A percentile compares a stretch with the other conserved stretches of the same genome.
Conservation (phyloP, 768 basidiomycete species). For the Neoboletus brunneissimus region DNA sequence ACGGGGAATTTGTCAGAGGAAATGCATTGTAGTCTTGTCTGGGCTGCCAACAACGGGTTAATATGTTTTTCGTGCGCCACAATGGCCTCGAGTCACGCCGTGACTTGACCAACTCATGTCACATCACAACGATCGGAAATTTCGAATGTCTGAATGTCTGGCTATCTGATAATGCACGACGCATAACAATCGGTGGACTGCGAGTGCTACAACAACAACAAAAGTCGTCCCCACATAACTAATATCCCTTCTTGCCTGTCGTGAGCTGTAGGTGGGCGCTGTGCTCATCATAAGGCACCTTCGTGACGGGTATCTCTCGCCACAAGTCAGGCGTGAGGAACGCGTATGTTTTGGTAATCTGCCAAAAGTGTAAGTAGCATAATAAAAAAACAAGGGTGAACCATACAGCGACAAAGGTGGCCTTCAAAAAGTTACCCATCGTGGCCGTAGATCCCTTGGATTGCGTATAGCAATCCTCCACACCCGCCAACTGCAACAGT, state of each 20-base stretch:
- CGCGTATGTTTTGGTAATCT: slow-evolving; percentile 97
- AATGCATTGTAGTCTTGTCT: neutral
- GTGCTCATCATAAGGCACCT: slow-evolving; percentile 93
- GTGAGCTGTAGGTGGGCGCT: slow-evolving; percentile 86
- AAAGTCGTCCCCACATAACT: slow-evolving; percentile 25
- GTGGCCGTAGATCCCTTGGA: slow-evolving; percentile 98
- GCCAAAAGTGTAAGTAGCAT: slow-evolving; percentile 1
- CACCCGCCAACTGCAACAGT: slow-evolving; percentile 94
- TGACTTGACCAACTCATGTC: neutral
- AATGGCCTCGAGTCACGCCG: neutral
- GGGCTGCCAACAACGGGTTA: neutral
- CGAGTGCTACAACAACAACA: neutral
- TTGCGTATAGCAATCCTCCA: slow-evolving; percentile 97
- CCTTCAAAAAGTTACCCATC: slow-evolving; percentile 99
- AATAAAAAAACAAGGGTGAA: neutral
- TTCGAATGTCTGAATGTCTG: neutral
- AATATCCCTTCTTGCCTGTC: slow-evolving; percentile 71
- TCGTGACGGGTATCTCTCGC: slow-evolving; percentile 89
- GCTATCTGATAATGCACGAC: neutral
- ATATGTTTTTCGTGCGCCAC: neutral
- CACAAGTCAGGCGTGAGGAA: slow-evolving; percentile 99
- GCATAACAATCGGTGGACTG: neutral
- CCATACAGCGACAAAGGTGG: slow-evolving; percentile 87
- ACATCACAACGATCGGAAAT: neutral
- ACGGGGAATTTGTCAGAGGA: neutral